These are phyloP conservation scores for Fistulinella staudtii DNA, from an alignment of 1,284 basidiomycete genomes.

Conservation along the genomic window DNA sequence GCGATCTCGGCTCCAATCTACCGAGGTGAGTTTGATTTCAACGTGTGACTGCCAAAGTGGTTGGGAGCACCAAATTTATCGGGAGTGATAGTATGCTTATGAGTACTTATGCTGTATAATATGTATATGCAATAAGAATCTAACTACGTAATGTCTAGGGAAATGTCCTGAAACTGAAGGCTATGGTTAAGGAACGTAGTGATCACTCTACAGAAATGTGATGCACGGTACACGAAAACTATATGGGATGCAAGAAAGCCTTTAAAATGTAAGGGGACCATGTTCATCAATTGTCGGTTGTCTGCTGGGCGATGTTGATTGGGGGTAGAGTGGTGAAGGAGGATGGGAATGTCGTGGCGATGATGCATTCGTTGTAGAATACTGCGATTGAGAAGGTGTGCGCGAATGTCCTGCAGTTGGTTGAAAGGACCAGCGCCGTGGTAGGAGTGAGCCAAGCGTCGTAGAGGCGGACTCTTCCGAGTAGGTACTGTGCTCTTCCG, in stretches of 20 bases:
- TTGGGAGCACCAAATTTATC: too few relatives aligned
- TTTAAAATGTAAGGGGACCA: constrained; percentile 18
- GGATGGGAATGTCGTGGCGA: constrained; percentile 30
- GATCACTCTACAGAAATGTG: constrained; percentile 5
- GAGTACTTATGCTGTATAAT: too few relatives aligned
- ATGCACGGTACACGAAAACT: background rate
- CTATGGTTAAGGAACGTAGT: constrained; percentile 3
- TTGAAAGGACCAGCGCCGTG: constrained; percentile 44
- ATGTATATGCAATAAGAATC: too few relatives aligned
- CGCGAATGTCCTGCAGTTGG: constrained; percentile 36
- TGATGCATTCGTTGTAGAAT: constrained; percentile 31
- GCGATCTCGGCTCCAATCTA: too few relatives aligned
- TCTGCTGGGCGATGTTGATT: constrained; percentile 27
- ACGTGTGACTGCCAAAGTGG: too few relatives aligned
- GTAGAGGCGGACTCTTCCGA: constrained; percentile 38
- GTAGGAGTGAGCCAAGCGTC: constrained; percentile 41
- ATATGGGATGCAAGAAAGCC: background rate
- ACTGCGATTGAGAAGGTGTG: constrained; percentile 32
- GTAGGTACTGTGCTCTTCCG: constrained; percentile 29
- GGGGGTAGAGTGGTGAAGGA: constrained; percentile 28
- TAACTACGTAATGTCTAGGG: constrained; percentile 12
- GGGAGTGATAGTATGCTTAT: too few relatives aligned
- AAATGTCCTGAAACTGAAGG: too few relatives aligned
- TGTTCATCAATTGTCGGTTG: constrained; percentile 36
- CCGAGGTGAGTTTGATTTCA: too few relatives aligned